Conservation (phyloP, 352 stramenopile species). For the Pythium grandisporangium region DNA sequence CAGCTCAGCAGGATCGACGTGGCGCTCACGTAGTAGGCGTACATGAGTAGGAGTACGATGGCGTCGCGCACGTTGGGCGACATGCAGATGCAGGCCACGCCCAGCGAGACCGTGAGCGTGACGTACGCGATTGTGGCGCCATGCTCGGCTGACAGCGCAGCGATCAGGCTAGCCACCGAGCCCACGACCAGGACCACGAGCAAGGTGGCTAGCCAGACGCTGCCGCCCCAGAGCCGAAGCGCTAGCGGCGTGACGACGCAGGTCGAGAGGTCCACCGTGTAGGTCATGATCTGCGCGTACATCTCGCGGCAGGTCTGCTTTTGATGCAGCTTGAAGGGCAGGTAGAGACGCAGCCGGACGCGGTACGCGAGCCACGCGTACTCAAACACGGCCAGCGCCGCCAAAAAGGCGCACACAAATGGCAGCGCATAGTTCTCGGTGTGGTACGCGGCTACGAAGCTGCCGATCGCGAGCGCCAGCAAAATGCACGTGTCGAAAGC, state of each 20-base stretch:
- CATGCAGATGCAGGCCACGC: conserved; percentile 21
- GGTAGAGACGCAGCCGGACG: conserved; percentile 34
- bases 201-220: conserved; percentile 11
- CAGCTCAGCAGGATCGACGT: conserved; percentile 38
- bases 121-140: conserved; percentile 25
- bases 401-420: conserved; percentile 34
- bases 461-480: conserved; percentile 13
- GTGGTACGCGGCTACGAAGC: conserved; percentile 23
- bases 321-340: conserved; percentile 60
- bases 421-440: conserved; percentile 28
- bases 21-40: conserved; percentile 40
- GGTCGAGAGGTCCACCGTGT: conserved; percentile 46
- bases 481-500: conserved; percentile 26
- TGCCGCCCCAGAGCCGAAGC: conserved; percentile 25
- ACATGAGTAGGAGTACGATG: conserved; percentile 29
- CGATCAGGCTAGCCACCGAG: conserved; percentile 1
- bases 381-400: conserved; percentile 39
- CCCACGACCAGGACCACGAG: conserved; percentile 11
- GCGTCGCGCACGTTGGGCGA: conserved; percentile 36
- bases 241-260: conserved; percentile 38
- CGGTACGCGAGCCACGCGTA: conserved; percentile 55
- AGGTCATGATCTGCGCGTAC: conserved; percentile 63
- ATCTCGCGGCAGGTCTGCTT: conserved; percentile 61
- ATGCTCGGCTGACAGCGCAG: conserved; percentile 12
- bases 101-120: conserved; percentile 23